Evolutionary conservation across 2,329 filamentous ascomycete genomes (phyloP).

Genomic region (Clarireedia homoeocarpa): DNA sequence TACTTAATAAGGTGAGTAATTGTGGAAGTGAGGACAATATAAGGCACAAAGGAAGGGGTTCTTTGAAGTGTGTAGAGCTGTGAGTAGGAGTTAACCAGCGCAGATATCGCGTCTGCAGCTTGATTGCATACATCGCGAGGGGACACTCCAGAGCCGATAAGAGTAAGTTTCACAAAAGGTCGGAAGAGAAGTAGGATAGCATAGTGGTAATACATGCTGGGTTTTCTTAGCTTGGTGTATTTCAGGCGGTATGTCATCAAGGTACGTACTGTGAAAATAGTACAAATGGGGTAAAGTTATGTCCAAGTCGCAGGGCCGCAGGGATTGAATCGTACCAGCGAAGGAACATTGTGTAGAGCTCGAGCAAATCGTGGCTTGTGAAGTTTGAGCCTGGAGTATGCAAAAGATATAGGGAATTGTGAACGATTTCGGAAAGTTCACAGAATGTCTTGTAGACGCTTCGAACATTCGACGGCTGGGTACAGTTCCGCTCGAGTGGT

Average conservation of each 20-base stretch:
- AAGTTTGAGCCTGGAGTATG: slow-evolving; percentile 61
- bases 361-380: slow-evolving; percentile 54
- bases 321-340: slow-evolving; percentile 66
- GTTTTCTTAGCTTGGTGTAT: not conserved
- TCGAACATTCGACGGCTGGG: slow-evolving; percentile 58
- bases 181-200: slow-evolving; percentile 67
- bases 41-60: slow-evolving; percentile 29
- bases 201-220: slow-evolving; percentile 63
- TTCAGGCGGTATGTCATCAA: too few relatives aligned
- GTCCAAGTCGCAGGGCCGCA: slow-evolving; percentile 52
- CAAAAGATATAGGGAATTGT: slow-evolving; percentile 51
- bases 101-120: slow-evolving; percentile 30
- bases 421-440: slow-evolving; percentile 65
- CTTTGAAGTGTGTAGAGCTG: slow-evolving; percentile 27
- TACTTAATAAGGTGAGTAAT: slow-evolving; percentile 23
- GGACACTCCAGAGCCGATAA: slow-evolving; percentile 21
- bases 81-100: slow-evolving; percentile 28
- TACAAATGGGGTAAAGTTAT: slow-evolving; percentile 66
- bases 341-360: slow-evolving; percentile 59
- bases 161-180: slow-evolving; percentile 40
- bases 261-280: slow-evolving; percentile 63
- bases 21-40: slow-evolving; percentile 25
- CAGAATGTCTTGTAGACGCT: slow-evolving; percentile 63
- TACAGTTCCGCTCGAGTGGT: slow-evolving; percentile 51
- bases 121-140: slow-evolving; percentile 27